These are phyloP conservation scores for Cymbidium sinense DNA, from an alignment of 106 monocot genomes.

Conservation along the genomic window DNA sequence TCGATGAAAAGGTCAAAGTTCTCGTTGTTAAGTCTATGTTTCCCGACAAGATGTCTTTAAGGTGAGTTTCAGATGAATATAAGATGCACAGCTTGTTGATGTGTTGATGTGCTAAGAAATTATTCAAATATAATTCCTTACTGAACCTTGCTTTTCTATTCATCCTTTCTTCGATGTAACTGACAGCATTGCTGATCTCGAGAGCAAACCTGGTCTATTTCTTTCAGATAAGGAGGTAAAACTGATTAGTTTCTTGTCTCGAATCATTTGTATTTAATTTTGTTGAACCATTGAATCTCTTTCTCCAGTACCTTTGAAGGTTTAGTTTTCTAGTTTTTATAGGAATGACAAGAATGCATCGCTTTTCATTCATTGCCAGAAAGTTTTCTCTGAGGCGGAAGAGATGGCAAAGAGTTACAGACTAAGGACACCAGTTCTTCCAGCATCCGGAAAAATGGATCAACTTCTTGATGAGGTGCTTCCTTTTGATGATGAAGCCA, in stretches of 20 bases:
- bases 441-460: constrained; percentile 11
- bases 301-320: too few relatives aligned
- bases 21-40: constrained; percentile 88
- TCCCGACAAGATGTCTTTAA: constrained; percentile 76
- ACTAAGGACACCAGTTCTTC: constrained; percentile 22
- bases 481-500: constrained; percentile 68
- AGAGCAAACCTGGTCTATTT: constrained; percentile 77
- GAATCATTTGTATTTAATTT: background rate
- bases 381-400: constrained; percentile 83
- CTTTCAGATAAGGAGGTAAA: constrained; percentile 76
- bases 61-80: constrained; percentile 29
- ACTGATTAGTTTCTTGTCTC: background rate
- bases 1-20: constrained; percentile 90
- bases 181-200: constrained; percentile 82
- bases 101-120: background rate
- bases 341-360: background rate
- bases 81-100: background rate
- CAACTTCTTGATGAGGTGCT: constrained; percentile 15
- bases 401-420: constrained; percentile 72
- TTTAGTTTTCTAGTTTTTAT: background rate
- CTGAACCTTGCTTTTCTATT: background rate
- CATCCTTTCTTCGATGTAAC: background rate
- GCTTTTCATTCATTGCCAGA: constrained; percentile 40
- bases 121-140: background rate
- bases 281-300: background rate